Percentiles rank a stretch among this genome's conserved stretches.
Evolutionary conservation across 192 early-diverging fungal genomes (phyloP).

Genomic region (Entomortierella chlamydospora): DNA sequence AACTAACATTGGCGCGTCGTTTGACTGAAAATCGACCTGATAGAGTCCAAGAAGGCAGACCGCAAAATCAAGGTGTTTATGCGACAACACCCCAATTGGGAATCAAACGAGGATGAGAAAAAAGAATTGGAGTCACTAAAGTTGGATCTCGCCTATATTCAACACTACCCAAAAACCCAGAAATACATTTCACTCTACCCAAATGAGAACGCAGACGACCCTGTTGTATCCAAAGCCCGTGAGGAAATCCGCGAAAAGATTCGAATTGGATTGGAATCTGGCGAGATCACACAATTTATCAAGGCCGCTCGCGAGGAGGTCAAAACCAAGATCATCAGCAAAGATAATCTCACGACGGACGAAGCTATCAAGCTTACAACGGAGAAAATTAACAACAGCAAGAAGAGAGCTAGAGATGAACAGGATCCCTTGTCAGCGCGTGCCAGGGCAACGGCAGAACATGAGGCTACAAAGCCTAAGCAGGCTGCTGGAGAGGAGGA

Average conservation of each 20-base stretch:
- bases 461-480: constrained; percentile 15
- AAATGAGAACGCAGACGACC: constrained; percentile 38
- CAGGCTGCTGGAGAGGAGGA: constrained; percentile 16
- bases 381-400: constrained; percentile 41
- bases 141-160: constrained; percentile 49
- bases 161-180: constrained; percentile 58
- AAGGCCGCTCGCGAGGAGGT: constrained; percentile 31
- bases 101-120: constrained; percentile 33
- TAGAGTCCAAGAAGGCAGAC: constrained; percentile 61
- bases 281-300: constrained; percentile 33
- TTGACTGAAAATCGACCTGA: neutral
- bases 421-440: constrained; percentile 27
- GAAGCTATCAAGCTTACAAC: constrained; percentile 37
- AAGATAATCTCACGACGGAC: constrained; percentile 23
- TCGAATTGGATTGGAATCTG: constrained; percentile 19
- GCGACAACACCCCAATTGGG: constrained; percentile 32
- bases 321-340: constrained; percentile 47
- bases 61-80: constrained; percentile 54
- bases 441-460: constrained; percentile 39
- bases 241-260: constrained; percentile 53
- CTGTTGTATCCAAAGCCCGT: constrained; percentile 6
- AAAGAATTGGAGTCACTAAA: constrained; percentile 33
- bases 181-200: constrained; percentile 62
- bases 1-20: neutral
- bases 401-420: constrained; percentile 26